phyloP scores from a whole-genome alignment of 1,284 basidiomycete genomes.

The Naganishia liquefaciens region DNA sequence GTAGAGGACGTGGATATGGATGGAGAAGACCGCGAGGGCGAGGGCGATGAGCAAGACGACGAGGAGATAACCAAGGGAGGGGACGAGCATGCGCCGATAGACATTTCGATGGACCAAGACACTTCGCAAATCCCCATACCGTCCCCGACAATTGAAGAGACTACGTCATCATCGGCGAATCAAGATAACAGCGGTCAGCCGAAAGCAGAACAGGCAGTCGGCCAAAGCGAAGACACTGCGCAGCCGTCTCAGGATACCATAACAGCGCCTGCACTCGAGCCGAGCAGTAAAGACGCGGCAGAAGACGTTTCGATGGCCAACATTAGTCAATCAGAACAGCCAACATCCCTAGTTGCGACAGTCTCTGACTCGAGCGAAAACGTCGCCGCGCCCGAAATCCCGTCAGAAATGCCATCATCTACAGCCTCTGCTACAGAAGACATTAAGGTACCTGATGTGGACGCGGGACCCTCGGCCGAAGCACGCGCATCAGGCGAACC shows the following conservation, averaged over 20 bases:
- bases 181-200: not conserved
- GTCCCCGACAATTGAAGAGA: not conserved
- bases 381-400: no score
- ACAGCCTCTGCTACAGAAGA: not conserved
- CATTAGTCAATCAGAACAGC: not conserved
- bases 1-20: conserved; percentile 24
- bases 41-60: conserved; percentile 10
- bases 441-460: not conserved
- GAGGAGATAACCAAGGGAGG: conserved; percentile 3
- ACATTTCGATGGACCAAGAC: conserved; percentile 1
- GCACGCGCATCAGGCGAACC: not conserved
- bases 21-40: conserved; percentile 4
- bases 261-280: no score
- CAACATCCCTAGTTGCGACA: no score
- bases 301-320: not conserved
- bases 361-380: no score
- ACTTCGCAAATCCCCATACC: not conserved
- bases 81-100: conserved; percentile 5
- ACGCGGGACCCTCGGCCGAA: not conserved
- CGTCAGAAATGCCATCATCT: not conserved
- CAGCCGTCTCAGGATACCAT: not conserved
- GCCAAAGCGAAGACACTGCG: not conserved
- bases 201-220: not conserved
- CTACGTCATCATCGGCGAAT: not conserved
- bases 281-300: not conserved